Conservation (phyloP, 2,329 filamentous ascomycete species). For the Fusarium abutilonis region DNA sequence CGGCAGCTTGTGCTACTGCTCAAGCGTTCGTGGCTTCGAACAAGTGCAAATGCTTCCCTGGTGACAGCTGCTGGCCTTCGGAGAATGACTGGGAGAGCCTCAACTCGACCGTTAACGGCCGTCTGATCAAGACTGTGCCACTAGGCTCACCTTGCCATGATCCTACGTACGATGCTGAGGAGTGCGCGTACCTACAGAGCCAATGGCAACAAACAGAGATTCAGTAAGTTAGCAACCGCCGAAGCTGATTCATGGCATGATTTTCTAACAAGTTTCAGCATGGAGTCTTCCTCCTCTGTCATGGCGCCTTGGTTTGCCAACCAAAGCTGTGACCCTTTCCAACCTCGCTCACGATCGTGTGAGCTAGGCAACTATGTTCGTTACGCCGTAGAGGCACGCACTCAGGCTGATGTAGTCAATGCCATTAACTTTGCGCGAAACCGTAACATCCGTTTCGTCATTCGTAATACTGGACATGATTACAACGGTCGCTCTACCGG, state of each 20-base stretch:
- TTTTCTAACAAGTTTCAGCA: slow-evolving; percentile 37
- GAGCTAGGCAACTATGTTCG: slow-evolving; percentile 55
- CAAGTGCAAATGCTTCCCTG: slow-evolving; percentile 28
- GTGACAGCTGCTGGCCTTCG: slow-evolving; percentile 60
- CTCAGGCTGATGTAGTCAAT: slow-evolving; percentile 46
- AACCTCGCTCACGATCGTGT: slow-evolving; percentile 52
- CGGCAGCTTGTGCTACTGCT: background rate
- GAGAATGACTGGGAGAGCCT: slow-evolving; percentile 58
- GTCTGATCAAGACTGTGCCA: slow-evolving; percentile 62
- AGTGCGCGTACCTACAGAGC: slow-evolving; percentile 53
- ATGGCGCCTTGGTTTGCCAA: slow-evolving; percentile 54
- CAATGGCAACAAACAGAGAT: slow-evolving; percentile 50
- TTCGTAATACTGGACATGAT: slow-evolving; percentile 49
- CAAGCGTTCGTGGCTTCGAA: background rate
- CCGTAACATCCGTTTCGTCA: slow-evolving; percentile 51
- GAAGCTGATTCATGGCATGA: too few relatives aligned
- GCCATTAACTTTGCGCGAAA: slow-evolving; percentile 52
- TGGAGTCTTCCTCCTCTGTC: slow-evolving; percentile 52
- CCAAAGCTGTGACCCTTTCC: slow-evolving; percentile 52
- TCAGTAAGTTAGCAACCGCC: slow-evolving; percentile 46
- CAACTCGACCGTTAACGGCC: slow-evolving; percentile 61
- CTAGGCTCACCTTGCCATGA: slow-evolving; percentile 64
- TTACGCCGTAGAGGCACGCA: slow-evolving; percentile 52
- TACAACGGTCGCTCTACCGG: slow-evolving; percentile 52
- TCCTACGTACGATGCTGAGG: slow-evolving; percentile 55